phyloP scores from a whole-genome alignment of 2,329 filamentous ascomycete genomes.

The Helotiales sp. region DNA sequence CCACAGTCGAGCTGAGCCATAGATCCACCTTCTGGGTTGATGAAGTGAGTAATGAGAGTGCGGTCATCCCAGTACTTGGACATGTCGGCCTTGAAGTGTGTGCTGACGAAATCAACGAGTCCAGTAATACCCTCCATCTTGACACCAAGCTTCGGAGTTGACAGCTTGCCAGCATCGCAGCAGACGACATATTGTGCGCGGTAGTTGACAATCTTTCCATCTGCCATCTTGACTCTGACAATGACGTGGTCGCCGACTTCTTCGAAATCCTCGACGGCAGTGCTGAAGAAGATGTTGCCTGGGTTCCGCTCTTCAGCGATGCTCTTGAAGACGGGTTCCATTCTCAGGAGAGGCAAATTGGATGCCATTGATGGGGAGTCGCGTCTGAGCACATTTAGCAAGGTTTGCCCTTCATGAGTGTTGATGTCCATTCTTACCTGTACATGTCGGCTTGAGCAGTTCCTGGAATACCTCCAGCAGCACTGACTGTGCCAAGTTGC shows the following conservation, averaged over 20 bases:
- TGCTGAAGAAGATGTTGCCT: constrained; percentile 17
- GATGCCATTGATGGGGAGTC: constrained; percentile 1
- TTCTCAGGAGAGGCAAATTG: constrained; percentile 18
- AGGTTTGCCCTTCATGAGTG: background rate
- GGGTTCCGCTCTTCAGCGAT: constrained; percentile 20
- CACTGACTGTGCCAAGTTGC: background rate
- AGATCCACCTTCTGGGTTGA: constrained; percentile 14
- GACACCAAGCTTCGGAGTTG: constrained; percentile 19
- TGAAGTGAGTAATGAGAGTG: constrained; percentile 17
- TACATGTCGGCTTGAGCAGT: background rate
- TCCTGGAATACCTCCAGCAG: constrained; percentile 3
- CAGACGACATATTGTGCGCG: constrained; percentile 20
- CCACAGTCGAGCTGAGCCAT: constrained; percentile 14
- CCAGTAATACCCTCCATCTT: constrained; percentile 16
- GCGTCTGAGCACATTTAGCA: background rate
- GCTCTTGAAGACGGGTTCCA: constrained; percentile 17
- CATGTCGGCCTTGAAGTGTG: constrained; percentile 28
- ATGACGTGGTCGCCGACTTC: constrained; percentile 14
- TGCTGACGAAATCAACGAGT: constrained; percentile 16
- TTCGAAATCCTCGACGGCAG: constrained; percentile 15
- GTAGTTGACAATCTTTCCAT: constrained; percentile 7
- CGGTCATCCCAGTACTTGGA: constrained; percentile 29
- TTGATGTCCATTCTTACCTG: background rate
- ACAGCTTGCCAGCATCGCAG: constrained; percentile 22
- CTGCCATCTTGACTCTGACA: constrained; percentile 3